A percentile compares a stretch with the other conserved stretches of the same genome.
phyloP scores from a whole-genome alignment of 2,329 filamentous ascomycete genomes.

The Phymatotrichopsis omnivora region DNA sequence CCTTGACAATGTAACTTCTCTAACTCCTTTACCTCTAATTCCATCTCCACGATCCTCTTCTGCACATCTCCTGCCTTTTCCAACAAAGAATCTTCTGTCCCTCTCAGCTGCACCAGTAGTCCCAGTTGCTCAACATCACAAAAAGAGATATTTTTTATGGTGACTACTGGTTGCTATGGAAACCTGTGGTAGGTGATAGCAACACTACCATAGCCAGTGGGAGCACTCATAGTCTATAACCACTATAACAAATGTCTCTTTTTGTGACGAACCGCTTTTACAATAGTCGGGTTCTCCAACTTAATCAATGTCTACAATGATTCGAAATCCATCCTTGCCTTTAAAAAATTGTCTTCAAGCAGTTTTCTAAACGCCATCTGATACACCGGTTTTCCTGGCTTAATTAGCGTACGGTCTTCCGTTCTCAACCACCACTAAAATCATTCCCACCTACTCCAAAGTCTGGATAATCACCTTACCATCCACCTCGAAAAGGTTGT shows the following conservation, averaged over 20 bases:
- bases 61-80: slow-evolving; percentile 41
- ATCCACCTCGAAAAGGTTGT: slow-evolving; percentile 60
- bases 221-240: too few species aligned
- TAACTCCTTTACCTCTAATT: slow-evolving; percentile 39
- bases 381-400: slow-evolving; percentile 76
- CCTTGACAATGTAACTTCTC: slow-evolving; percentile 43
- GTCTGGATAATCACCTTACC: slow-evolving; percentile 68
- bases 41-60: slow-evolving; percentile 42
- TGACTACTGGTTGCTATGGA: too few species aligned
- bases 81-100: slow-evolving; percentile 41
- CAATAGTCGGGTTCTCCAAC: slow-evolving; percentile 41
- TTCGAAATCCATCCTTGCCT: slow-evolving; percentile 35
- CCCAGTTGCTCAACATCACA: slow-evolving; percentile 39
- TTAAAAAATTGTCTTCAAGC: slow-evolving; percentile 29
- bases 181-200: too few species aligned
- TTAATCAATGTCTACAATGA: slow-evolving; percentile 40
- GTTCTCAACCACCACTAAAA: slow-evolving; percentile 60
- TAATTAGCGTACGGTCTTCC: slow-evolving; percentile 69
- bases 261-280: slow-evolving; percentile 44
- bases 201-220: too few species aligned
- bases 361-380: slow-evolving; percentile 63
- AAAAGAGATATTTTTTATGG: too few species aligned
- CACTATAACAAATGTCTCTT: too few species aligned
- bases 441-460: slow-evolving; percentile 76
- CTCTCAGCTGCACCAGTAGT: slow-evolving; percentile 35